Conservation (phyloP, 83 land plant species). For the Picea abies region DNA sequence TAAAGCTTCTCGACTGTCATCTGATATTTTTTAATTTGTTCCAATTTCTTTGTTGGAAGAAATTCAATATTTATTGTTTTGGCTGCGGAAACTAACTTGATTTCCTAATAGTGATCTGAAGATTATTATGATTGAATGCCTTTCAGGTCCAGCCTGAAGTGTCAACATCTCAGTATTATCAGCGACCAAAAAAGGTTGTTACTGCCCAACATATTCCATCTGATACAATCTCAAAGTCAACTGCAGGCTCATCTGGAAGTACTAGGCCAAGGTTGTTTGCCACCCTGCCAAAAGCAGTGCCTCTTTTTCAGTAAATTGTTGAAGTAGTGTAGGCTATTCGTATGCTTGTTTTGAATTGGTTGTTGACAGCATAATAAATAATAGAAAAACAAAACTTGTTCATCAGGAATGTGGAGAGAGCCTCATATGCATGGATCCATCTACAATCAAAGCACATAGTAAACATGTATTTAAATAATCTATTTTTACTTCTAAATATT, state of each 20-base stretch:
- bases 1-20: not conserved
- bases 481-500: not conserved
- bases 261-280: slow-evolving; percentile 41
- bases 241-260: slow-evolving; percentile 35
- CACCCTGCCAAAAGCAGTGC: not conserved
- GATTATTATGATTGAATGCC: not conserved
- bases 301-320: not conserved
- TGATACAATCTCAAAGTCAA: slow-evolving; percentile 23
- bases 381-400: not conserved
- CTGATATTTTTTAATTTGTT: not conserved
- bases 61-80: not conserved
- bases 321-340: no score
- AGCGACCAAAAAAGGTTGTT: slow-evolving; percentile 41
- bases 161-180: slow-evolving; percentile 20
- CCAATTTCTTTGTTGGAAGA: no score
- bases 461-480: not conserved
- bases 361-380: no score
- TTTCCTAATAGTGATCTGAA: not conserved
- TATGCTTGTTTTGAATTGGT: not conserved
- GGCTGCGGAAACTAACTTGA: not conserved
- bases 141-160: slow-evolving; percentile 21
- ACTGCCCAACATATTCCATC: not conserved
- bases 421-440: not conserved
- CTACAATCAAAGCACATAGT: not conserved
- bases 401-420: not conserved